A percentile compares a stretch with the other conserved stretches of the same genome.
These are phyloP conservation scores for Oxalis stricta DNA, from an alignment of 441 rosid genomes.

Conservation along the genomic window DNA sequence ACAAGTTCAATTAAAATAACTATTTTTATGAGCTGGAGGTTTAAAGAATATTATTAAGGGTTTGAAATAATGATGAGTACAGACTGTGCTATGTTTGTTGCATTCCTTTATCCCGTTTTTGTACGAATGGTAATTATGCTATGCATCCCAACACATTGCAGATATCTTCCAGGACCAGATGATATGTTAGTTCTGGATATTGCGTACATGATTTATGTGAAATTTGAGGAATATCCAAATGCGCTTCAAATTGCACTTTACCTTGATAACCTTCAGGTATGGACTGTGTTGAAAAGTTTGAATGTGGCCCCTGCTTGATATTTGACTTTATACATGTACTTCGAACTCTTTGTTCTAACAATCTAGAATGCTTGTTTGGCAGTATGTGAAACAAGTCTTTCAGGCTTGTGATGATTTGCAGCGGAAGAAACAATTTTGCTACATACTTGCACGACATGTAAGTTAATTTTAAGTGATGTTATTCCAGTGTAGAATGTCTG, in stretches of 20 bases:
- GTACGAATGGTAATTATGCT: too few species aligned
- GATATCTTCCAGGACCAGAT: conserved; percentile 95
- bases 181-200: conserved; percentile 68
- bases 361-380: conserved; percentile 18
- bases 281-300: conserved; percentile 9
- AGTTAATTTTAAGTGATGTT: conserved; percentile 12
- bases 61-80: too few species aligned
- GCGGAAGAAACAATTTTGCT: conserved; percentile 76
- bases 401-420: conserved; percentile 47
- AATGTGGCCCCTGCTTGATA: too few species aligned
- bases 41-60: too few species aligned
- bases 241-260: conserved; percentile 84
- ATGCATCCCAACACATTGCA: conserved; percentile 21
- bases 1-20: too few species aligned
- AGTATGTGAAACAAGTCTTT: conserved; percentile 81
- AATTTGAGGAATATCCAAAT: conserved; percentile 61
- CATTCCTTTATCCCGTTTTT: too few species aligned
- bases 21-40: too few species aligned
- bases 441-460: conserved; percentile 86
- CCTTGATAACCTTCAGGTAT: conserved; percentile 81
- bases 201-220: conserved; percentile 71
- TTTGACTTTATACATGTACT: too few species aligned
- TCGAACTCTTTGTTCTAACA: conserved; percentile 19
- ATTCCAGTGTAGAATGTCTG: neutral
- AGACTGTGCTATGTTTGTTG: too few species aligned